Base-by-base conservation (phyloP, 106 monocot genomes). In the Allium cepa region DNA sequence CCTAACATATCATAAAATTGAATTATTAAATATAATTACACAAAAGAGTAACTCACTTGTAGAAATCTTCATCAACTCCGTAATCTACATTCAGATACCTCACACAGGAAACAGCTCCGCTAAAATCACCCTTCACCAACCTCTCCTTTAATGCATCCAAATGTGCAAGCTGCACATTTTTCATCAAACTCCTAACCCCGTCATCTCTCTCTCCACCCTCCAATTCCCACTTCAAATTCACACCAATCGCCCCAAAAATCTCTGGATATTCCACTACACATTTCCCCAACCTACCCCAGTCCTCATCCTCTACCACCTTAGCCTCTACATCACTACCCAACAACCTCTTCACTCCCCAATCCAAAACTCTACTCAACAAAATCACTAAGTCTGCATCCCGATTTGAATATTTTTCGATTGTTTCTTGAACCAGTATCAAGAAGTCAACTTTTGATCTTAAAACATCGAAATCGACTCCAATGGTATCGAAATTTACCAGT, bases 131-230 rank as follows among this genome's bases (percentile, higher is more conserved):
- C 18, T 18, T 60, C 56, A 72, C 73, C 11, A 71, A 36, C 51
- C 71, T 78, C 52, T 85, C 66, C 17, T 69, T 83, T 57, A 90
- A 8, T 62, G 80, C 89, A 69, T 70, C 56, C 72, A 99, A 69
- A 79, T 90, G 92, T 13, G 89, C 81, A 84, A 82, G 50, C 72
- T 99, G 92, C 63, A 99, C 77, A 53, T 48, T 69, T 56, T 47
- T 66, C 62, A 73, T 84, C 64, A 99, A 59, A 53, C 56, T 62
- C 26, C 55, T 17, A 11, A 89, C 65, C 11, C 14, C 63, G 9
- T 67, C 3, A 52, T 47, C 10, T 61, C 66, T 79, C 26, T 59
- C 14, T 59, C 75, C 53, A 26, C 76, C 56, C 71, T 88, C 91
- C 56, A 56, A 68, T 50, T 79, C 91, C 56, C 56, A 68, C 55